Evolutionary conservation across 2,329 filamentous ascomycete genomes (phyloP).

Genomic region (Fusarium pininemorale): DNA sequence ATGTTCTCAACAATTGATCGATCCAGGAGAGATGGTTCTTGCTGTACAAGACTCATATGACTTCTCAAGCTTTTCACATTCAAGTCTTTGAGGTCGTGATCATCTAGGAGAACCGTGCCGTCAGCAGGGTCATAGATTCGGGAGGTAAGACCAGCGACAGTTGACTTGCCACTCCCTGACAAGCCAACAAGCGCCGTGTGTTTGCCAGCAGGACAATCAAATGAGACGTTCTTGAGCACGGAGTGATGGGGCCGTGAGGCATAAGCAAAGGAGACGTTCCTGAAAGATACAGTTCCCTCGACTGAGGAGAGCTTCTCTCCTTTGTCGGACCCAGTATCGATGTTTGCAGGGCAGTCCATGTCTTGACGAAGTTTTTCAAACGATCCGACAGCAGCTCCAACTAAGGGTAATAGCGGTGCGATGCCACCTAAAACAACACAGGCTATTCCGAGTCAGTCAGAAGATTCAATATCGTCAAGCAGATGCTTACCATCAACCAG

Average conservation of each 20-base stretch:
- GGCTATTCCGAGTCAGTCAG: constrained; percentile 47
- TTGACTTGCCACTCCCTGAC: constrained; percentile 67
- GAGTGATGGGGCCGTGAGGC: constrained; percentile 53
- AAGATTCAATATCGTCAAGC: too few species aligned
- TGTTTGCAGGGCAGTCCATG: constrained; percentile 60
- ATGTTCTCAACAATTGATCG: constrained; percentile 62
- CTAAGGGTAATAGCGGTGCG: constrained; percentile 69
- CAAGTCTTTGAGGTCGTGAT: constrained; percentile 56
- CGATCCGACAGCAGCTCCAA: constrained; percentile 65
- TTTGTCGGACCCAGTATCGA: constrained; percentile 52
- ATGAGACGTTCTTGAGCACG: constrained; percentile 55
- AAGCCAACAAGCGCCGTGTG: constrained; percentile 67
- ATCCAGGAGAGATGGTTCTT: constrained; percentile 56
- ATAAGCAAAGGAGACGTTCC: constrained; percentile 57
- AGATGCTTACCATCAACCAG: constrained; percentile 63
- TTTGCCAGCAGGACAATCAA: constrained; percentile 59
- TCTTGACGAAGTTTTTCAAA: constrained; percentile 67
- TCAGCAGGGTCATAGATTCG: constrained; percentile 66
- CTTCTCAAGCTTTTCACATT: constrained; percentile 57
- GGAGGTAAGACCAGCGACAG: constrained; percentile 62
- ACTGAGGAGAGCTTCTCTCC: constrained; percentile 55
- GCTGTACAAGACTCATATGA: constrained; percentile 56
- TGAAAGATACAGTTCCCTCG: constrained; percentile 50
- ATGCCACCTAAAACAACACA: constrained; percentile 71
- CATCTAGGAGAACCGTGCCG: constrained; percentile 59